Percentiles rank a stretch among this genome's conserved stretches.
These are phyloP conservation scores for Agrostemma githago DNA, from an alignment of 148 eudicot genomes.

Conservation along the genomic window DNA sequence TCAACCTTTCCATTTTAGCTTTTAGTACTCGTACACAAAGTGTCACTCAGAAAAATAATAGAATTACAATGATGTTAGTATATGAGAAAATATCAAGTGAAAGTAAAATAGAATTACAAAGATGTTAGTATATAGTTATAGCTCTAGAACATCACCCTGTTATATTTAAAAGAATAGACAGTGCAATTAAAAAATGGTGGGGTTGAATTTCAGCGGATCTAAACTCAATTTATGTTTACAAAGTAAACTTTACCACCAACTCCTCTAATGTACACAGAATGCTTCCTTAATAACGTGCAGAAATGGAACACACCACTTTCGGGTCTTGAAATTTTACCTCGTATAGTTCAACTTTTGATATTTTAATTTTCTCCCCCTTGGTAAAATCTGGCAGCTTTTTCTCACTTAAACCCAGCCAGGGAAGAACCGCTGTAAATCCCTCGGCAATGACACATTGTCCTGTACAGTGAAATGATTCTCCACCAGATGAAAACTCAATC, in stretches of 20 bases:
- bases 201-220: not conserved
- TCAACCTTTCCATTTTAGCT: not conserved
- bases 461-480: conserved; percentile 70
- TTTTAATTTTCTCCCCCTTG: conserved; percentile 65
- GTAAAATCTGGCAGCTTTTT: conserved; percentile 74
- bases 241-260: not conserved
- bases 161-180: not conserved
- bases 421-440: conserved; percentile 84
- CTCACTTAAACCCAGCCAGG: conserved; percentile 85
- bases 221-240: not conserved
- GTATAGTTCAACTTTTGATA: conserved; percentile 65
- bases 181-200: not conserved
- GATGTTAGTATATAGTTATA: not conserved
- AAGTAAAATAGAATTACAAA: not conserved
- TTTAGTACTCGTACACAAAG: not conserved
- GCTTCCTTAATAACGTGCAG: not conserved
- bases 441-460: conserved; percentile 62
- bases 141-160: not conserved
- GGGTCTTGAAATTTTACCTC: conserved; percentile 47
- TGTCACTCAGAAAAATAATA: not conserved
- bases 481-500: conserved; percentile 69
- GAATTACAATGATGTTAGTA: not conserved
- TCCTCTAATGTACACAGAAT: not conserved
- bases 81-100: too few species aligned
- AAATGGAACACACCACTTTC: not conserved